Percentiles rank a stretch among this genome's conserved stretches.
Evolutionary conservation across 73 alveolate genomes (phyloP).

Genomic region (Paramecium caudatum): DNA sequence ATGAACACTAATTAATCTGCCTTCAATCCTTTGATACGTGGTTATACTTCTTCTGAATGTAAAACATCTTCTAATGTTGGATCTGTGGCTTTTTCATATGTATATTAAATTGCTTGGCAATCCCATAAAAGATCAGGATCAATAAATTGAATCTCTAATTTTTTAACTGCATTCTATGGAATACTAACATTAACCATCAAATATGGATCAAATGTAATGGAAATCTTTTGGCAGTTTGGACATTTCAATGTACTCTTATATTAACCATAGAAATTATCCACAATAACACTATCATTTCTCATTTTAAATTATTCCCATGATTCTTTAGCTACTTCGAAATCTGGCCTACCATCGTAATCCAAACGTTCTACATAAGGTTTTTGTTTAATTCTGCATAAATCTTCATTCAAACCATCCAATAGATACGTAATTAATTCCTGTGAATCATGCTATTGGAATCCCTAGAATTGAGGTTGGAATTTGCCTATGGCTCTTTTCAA

Average conservation of each 20-base stretch:
- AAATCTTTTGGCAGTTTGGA: slow-evolving; percentile 87
- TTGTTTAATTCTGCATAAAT: slow-evolving; percentile 89
- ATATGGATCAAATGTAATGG: slow-evolving; percentile 95
- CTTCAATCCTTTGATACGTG: background rate
- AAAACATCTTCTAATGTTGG: background rate
- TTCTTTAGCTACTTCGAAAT: slow-evolving; percentile 89
- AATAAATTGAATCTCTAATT: slow-evolving; percentile 15
- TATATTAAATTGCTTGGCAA: background rate
- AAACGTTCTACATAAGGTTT: slow-evolving; percentile 90
- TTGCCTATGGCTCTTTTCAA: slow-evolving; percentile 82
- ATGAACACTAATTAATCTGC: background rate
- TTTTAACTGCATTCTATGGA: slow-evolving; percentile 78
- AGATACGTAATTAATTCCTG: slow-evolving; percentile 95
- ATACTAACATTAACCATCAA: slow-evolving; percentile 91
- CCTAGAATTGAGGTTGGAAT: slow-evolving; percentile 82
- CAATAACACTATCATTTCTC: slow-evolving; percentile 95
- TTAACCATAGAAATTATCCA: slow-evolving; percentile 95
- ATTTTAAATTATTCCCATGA: slow-evolving; percentile 90
- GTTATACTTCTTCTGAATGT: slow-evolving; percentile 1
- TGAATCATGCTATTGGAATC: slow-evolving; percentile 93
- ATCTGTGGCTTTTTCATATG: background rate
- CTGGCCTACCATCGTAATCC: slow-evolving; percentile 86
- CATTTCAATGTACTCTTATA: slow-evolving; percentile 93
- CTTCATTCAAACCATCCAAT: slow-evolving; percentile 99
- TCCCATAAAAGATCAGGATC: slow-evolving; percentile 58